Evolutionary conservation across 768 basidiomycete genomes (phyloP), one percentile per base, ranked within the genome.

Genomic region (Phlebiopsis flavidoalba): DNA sequence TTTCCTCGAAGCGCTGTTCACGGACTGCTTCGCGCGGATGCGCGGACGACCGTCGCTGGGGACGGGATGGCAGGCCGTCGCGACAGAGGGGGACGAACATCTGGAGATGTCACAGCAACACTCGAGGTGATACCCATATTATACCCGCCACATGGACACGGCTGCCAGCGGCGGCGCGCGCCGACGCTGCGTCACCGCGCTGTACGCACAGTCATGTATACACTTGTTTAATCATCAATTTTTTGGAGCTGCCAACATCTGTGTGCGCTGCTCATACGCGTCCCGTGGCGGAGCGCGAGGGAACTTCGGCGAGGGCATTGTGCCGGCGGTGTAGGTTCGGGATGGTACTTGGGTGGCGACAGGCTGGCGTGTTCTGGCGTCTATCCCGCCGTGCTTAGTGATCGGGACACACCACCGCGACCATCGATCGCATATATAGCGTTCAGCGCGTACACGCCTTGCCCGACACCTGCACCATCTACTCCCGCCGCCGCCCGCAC

Each of bases 11-110:
- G 84, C 70, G 17, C 77, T 75, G 67, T 65, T 83, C 22, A 65
- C 74, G 40, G 75, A 75, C 26, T 70, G 76, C 47, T 63, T 83
- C 54, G 76, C 79, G 57, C 75, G 80, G 63, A 68, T 87, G 58
- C 76, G 78, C 43, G 82, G 86, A 24, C 78, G 79, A 49, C 80
- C 81, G 14, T 73, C 77, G 55, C 73, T 78, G 22, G 83, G 81
- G 17, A 80, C 82, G 22, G 91, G 90, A 19, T 90, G 90, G 91
- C 79, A 88, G 74, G 86, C 87, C 24, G 85, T 92, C 47, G 85
- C 90, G 45, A 91, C 87, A 26, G 83, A 83, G 54, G 75, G 76
- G 24, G 89, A 89, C 62, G 88, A 89, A 63, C 77, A 73, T 14
- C 77, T 91, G 48, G 91, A 93, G 76, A 89, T 89, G 81, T 66